Percentiles rank a stretch among this genome's conserved stretches.
Evolutionary conservation across 148 eudicot genomes (phyloP).

Genomic region (Cornus controversa): DNA sequence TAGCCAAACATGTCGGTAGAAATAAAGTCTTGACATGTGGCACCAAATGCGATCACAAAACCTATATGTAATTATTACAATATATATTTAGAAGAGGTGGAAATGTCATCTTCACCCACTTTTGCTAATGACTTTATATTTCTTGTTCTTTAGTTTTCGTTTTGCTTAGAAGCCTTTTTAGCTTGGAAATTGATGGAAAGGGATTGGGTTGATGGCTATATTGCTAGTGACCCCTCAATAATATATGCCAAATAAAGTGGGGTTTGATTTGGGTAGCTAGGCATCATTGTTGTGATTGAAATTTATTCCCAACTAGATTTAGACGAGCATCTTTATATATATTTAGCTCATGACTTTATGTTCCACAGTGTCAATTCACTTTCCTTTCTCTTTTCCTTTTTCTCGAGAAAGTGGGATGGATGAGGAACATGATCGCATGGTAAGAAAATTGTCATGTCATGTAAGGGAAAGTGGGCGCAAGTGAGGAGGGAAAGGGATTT

Average conservation of each 20-base stretch:
- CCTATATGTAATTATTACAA: too few relatives aligned
- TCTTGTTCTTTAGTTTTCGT: background rate
- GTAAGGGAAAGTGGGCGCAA: slow-evolving; percentile 34
- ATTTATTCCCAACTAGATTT: slow-evolving; percentile 16
- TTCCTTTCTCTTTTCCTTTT: slow-evolving; percentile 12
- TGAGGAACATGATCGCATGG: slow-evolving; percentile 19
- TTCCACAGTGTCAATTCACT: slow-evolving; percentile 2
- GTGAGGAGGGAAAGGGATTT: slow-evolving; percentile 21
- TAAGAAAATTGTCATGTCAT: slow-evolving; percentile 21
- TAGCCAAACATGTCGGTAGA: background rate
- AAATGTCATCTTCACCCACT: slow-evolving; percentile 4
- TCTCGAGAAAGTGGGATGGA: background rate
- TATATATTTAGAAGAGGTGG: background rate
- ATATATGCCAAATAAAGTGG: slow-evolving; percentile 22
- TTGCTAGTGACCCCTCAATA: background rate
- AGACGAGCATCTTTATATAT: slow-evolving; percentile 9
- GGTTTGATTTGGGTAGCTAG: slow-evolving; percentile 7
- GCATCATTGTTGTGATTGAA: slow-evolving; percentile 34
- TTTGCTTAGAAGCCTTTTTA: slow-evolving; percentile 18
- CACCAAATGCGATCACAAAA: background rate
- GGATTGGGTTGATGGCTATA: background rate
- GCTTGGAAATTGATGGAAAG: slow-evolving; percentile 30
- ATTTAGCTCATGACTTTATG: slow-evolving; percentile 15
- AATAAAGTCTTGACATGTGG: background rate
- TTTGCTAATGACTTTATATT: background rate